These are phyloP conservation scores for Cyberlindnera suaveolens DNA, from an alignment of 805 yeast genomes.

Conservation along the genomic window DNA sequence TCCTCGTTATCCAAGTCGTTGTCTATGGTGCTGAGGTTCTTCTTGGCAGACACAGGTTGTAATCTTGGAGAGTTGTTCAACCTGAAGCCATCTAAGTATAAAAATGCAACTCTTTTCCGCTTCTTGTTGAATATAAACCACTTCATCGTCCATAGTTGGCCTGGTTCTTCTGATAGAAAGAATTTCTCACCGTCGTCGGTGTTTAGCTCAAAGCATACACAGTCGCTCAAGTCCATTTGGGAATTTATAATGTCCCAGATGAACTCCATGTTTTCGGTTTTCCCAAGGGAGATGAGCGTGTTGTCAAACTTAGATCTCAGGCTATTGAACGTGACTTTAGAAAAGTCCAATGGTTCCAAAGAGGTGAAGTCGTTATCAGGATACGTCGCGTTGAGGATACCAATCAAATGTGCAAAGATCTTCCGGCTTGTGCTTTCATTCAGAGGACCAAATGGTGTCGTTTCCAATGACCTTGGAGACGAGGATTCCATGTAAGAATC, in stretches of 20 bases:
- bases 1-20: constrained; percentile 35
- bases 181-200: constrained; percentile 29
- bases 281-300: constrained; percentile 61
- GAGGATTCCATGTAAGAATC: constrained; percentile 7
- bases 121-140: constrained; percentile 92
- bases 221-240: constrained; percentile 60
- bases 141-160: constrained; percentile 46
- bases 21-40: constrained; percentile 29
- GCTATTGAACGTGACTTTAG: constrained; percentile 40
- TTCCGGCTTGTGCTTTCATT: constrained; percentile 80
- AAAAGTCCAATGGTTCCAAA: constrained; percentile 71
- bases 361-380: constrained; percentile 95
- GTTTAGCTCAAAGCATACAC: constrained; percentile 57
- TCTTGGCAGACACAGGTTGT: constrained; percentile 23
- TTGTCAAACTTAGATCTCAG: constrained; percentile 69
- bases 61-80: constrained; percentile 32
- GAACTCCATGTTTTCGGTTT: constrained; percentile 46
- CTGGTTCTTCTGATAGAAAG: constrained; percentile 20
- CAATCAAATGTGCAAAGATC: constrained; percentile 85
- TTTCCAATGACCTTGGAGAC: constrained; percentile 13
- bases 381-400: constrained; percentile 83
- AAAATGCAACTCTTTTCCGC: constrained; percentile 83
- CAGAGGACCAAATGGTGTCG: constrained; percentile 86
- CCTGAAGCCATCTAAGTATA: constrained; percentile 59
- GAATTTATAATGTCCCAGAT: constrained; percentile 85